Evolutionary conservation across 129 eudicot species (phyloP).

Genomic region (Kitagawia praeruptora): DNA sequence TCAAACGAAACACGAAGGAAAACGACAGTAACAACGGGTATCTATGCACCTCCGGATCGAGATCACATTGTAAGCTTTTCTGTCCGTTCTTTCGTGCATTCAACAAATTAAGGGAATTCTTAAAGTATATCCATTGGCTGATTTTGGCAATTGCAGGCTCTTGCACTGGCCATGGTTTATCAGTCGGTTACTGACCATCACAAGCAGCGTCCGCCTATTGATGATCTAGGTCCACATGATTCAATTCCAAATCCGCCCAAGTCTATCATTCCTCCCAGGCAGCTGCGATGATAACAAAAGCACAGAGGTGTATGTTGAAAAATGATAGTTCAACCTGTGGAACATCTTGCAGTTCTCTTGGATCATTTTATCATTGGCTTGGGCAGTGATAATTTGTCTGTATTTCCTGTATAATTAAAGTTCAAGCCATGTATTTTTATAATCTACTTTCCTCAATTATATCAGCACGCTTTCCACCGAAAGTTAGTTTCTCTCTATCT

Average conservation of each 20-base stretch:
- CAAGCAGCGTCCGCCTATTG: constrained; percentile 70
- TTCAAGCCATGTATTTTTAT: background rate
- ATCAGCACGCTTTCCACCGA: too few species aligned
- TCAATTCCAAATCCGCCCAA: constrained; percentile 56
- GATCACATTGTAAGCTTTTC: constrained; percentile 73
- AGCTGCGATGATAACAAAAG: constrained; percentile 22
- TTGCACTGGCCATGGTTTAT: constrained; percentile 80
- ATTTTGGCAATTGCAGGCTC: constrained; percentile 36
- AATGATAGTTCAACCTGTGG: background rate
- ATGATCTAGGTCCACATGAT: constrained; percentile 55
- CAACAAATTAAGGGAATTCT: background rate
- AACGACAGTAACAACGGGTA: constrained; percentile 61
- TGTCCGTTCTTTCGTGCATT: background rate
- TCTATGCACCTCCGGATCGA: constrained; percentile 73
- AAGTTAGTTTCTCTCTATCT: too few species aligned
- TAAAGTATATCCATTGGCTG: background rate
- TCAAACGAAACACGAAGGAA: constrained; percentile 41
- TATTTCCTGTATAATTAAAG: background rate
- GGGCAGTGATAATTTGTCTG: background rate
- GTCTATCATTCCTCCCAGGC: constrained; percentile 41
- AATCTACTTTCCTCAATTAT: too few species aligned
- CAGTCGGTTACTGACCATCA: constrained; percentile 72
- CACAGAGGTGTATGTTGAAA: background rate
- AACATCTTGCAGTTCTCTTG: background rate
- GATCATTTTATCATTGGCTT: background rate